These are phyloP conservation scores for Fomitiporia mediterranea DNA, from an alignment of 1,284 basidiomycete genomes.

Conservation along the genomic window DNA sequence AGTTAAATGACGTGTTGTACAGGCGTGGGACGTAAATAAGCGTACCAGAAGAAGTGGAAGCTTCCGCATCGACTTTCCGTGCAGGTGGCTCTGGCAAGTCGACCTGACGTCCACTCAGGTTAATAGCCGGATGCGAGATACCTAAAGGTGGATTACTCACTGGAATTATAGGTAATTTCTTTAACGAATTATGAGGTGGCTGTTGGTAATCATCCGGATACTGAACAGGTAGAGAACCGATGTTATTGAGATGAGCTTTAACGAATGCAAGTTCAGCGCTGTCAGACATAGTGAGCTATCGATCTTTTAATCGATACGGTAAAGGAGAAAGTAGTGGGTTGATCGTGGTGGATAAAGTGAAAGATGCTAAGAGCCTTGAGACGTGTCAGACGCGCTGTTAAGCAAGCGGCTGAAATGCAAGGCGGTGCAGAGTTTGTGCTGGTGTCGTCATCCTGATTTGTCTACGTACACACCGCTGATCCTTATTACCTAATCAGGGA, in stretches of 20 bases:
- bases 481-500: not conserved
- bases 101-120: slow-evolving; percentile 36
- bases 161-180: slow-evolving; percentile 67
- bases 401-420: slow-evolving; percentile 8
- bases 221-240: slow-evolving; percentile 64
- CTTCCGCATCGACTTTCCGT: slow-evolving; percentile 35
- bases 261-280: slow-evolving; percentile 68
- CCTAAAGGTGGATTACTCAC: slow-evolving; percentile 39
- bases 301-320: too few species aligned
- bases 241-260: slow-evolving; percentile 63
- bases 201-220: slow-evolving; percentile 77
- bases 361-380: not conserved
- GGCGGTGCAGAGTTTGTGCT: slow-evolving; percentile 8
- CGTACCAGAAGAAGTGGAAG: slow-evolving; percentile 36
- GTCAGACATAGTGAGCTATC: slow-evolving; percentile 45
- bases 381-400: not conserved
- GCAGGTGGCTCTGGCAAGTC: slow-evolving; percentile 55
- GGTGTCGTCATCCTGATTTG: not conserved
- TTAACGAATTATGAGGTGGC: slow-evolving; percentile 64
- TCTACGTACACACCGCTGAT: not conserved
- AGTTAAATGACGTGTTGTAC: not conserved
- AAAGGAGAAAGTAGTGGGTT: not conserved
- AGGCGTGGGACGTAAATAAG: not conserved
- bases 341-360: slow-evolving; percentile 1
- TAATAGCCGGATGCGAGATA: not conserved